These are phyloP conservation scores for Colletotrichum eremochloae DNA, from an alignment of 2,329 filamentous ascomycete genomes.

Conservation along the genomic window DNA sequence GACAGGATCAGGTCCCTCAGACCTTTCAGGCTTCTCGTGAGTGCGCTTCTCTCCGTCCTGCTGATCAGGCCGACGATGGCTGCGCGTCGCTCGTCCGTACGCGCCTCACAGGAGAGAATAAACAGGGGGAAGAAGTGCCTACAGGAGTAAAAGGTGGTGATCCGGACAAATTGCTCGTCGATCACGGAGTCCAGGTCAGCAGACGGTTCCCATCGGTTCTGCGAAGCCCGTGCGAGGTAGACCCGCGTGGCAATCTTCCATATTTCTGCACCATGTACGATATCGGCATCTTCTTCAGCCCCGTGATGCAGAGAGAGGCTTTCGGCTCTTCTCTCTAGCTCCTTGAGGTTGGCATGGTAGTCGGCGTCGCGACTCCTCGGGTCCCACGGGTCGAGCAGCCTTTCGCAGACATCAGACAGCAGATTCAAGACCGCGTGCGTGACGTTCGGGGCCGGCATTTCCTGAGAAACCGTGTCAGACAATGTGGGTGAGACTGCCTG, in stretches of 20 bases:
- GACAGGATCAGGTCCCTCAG: slow-evolving; percentile 47
- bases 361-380: neutral
- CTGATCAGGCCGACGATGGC: slow-evolving; percentile 50
- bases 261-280: slow-evolving; percentile 1
- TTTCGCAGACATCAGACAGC: slow-evolving; percentile 26
- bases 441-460: neutral
- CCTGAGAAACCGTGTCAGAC: neutral
- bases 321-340: slow-evolving; percentile 3
- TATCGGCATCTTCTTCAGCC: neutral
- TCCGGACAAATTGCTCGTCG: slow-evolving; percentile 34
- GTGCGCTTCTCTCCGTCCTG: slow-evolving; percentile 41
- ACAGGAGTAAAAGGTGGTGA: slow-evolving; percentile 46
- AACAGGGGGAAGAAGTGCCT: slow-evolving; percentile 53
- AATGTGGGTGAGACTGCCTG: neutral
- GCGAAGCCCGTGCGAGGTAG: slow-evolving; percentile 32
- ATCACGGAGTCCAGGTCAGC: slow-evolving; percentile 42
- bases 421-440: slow-evolving; percentile 22
- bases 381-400: neutral
- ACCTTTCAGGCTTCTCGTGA: slow-evolving; percentile 45
- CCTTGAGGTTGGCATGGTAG: slow-evolving; percentile 7
- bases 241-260: slow-evolving; percentile 20
- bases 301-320: neutral
- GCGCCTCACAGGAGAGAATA: slow-evolving; percentile 53
- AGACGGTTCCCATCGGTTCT: slow-evolving; percentile 44
- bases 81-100: slow-evolving; percentile 50